Conservation (phyloP, 192 early-diverging fungal genomes). For the Cetraspora pellucida region DNA sequence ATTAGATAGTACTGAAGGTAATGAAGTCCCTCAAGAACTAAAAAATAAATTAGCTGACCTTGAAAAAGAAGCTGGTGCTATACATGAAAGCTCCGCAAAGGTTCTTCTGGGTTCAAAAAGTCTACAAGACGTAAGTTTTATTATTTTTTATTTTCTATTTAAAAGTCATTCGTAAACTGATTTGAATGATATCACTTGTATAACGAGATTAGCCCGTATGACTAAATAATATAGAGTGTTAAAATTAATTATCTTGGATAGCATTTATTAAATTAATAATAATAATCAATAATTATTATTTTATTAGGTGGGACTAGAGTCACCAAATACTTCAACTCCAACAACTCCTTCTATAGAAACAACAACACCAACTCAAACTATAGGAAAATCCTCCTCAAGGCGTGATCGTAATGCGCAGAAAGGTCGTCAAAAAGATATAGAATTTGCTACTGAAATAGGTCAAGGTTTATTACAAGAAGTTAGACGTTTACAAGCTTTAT, state of each 20-base stretch:
- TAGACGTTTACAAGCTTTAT: slow-evolving; percentile 44
- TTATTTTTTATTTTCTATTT: background rate
- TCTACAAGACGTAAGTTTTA: slow-evolving; percentile 7
- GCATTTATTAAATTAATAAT: no score
- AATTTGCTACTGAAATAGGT: slow-evolving; percentile 53
- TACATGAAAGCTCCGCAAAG: slow-evolving; percentile 1
- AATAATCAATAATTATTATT: background rate
- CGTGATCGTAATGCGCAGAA: slow-evolving; percentile 3
- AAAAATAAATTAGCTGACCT: slow-evolving; percentile 19
- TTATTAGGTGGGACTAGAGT: no score
- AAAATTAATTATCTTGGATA: no score
- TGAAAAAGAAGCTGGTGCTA: slow-evolving; percentile 3
- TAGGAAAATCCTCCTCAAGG: background rate
- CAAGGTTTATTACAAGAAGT: slow-evolving; percentile 48
- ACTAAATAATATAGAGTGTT: no score
- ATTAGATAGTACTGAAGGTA: slow-evolving; percentile 24
- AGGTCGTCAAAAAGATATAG: slow-evolving; percentile 46
- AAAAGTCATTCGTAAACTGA: background rate
- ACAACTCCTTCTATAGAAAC: background rate
- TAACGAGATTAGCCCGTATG: no score
- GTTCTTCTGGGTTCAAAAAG: background rate
- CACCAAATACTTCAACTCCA: background rate
- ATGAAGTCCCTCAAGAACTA: slow-evolving; percentile 18
- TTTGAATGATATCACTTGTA: no score
- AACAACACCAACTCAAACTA: background rate